Evolutionary conservation across 1,284 basidiomycete species (phyloP).

Genomic region (Leccinum subfulvum): DNA sequence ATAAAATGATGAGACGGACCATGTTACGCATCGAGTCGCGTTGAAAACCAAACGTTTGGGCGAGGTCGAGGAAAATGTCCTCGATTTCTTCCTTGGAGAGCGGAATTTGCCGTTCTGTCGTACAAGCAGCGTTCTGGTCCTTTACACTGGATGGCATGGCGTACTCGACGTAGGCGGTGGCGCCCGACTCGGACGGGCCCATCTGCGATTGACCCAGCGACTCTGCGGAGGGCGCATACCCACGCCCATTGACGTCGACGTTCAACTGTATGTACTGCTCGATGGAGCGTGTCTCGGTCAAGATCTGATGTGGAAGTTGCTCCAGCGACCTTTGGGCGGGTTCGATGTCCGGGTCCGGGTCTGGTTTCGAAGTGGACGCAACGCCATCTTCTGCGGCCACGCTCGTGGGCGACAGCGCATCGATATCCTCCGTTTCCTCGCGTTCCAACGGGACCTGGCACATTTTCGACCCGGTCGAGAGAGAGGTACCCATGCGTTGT

Average conservation of each 20-base stretch:
- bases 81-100: constrained; percentile 99
- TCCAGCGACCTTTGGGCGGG: constrained; percentile 41
- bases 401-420: not conserved
- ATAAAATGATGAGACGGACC: constrained; percentile 45
- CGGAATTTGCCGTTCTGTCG: constrained; percentile 87
- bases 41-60: constrained; percentile 99
- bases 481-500: constrained; percentile 1
- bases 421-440: constrained; percentile 1
- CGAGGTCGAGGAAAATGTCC: constrained; percentile 96
- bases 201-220: constrained; percentile 55
- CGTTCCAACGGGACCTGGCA: not conserved
- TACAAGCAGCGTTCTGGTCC: constrained; percentile 94
- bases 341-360: not conserved
- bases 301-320: constrained; percentile 46
- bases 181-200: constrained; percentile 56
- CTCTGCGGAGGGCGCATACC: constrained; percentile 69
- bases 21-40: constrained; percentile 89
- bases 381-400: not conserved
- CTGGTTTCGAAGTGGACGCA: constrained; percentile 7
- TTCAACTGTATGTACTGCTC: constrained; percentile 44
- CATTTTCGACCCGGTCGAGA: constrained; percentile 2
- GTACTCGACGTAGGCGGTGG: constrained; percentile 62
- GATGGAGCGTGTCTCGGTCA: constrained; percentile 46
- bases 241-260: constrained; percentile 66
- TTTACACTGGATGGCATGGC: constrained; percentile 46